Evolutionary conservation across 768 basidiomycete species (phyloP), one percentile per base, ranked within the genome.

Genomic region (Lentinula boryana): DNA sequence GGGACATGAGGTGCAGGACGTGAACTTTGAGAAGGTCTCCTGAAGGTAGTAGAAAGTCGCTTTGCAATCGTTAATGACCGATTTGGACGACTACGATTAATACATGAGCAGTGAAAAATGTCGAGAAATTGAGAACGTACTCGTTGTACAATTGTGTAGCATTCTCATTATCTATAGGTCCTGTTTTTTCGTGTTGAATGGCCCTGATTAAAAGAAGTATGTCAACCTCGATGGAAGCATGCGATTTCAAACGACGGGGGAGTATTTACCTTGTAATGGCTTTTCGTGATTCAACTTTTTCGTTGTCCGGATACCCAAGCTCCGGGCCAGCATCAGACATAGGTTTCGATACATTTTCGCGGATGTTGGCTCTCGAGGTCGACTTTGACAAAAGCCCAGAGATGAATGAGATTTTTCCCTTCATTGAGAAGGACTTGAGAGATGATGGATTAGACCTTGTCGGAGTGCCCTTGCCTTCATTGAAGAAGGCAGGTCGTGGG

Each of bases 361-460:
- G 31, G 36, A 49, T 16, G 23, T 51, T 16, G 48, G 64, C 51
- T 33, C 60, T 57, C 12, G 59, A 38, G 49, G 55, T 44, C n/a
- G 62, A 62, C 40, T 63, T 63, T 21, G 63, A 64, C n/a, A 72
- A 46, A 41, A 67, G 32, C 52, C 55, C 59, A 35, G 67, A 63
- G 43, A 71, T 41, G 10, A 65, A 21, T 23, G 65, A 60, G 31
- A 63, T 66, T 48, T 56, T 63, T n/a, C 63, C 32, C 54, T 69
- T 71, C 38, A 72, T 61, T 8, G 70, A 70, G 16, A 55, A 66
- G 15, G 66, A 62, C 51, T 66, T 68, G 18, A 65, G 62, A 32
- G 68, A 68, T 16, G 67, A 61, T 21, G 71, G 50, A 51, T 64
- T 62, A 23, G 66, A 65, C 35, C 65, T 60, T 18, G 59, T 51